phyloP scores from a whole-genome alignment of 768 basidiomycete genomes.

The Psilocybe tampanensis region DNA sequence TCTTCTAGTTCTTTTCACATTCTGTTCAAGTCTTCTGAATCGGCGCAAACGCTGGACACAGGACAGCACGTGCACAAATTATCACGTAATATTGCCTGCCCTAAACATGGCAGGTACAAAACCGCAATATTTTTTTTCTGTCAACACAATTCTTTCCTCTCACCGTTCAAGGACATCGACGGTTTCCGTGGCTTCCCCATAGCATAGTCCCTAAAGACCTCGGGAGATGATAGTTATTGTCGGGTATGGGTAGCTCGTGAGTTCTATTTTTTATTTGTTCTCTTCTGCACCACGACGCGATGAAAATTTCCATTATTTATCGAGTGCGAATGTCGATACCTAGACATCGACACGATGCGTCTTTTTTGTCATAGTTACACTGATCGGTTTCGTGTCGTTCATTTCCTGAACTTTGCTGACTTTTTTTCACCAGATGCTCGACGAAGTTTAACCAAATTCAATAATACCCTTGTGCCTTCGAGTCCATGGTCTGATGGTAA shows the following conservation, averaged over 20 bases:
- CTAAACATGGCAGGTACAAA: background rate
- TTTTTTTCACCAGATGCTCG: background rate
- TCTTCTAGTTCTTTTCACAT: too few species aligned
- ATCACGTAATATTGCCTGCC: background rate
- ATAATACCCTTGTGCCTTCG: background rate
- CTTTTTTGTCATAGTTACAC: slow-evolving; percentile 91
- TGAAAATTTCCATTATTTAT: slow-evolving; percentile 52
- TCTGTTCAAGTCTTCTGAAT: too few species aligned
- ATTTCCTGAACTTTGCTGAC: background rate
- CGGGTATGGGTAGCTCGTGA: background rate
- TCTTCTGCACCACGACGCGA: slow-evolving; percentile 42
- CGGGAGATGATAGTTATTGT: background rate
- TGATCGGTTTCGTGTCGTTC: slow-evolving; percentile 53
- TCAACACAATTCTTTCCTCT: background rate
- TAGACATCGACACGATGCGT: slow-evolving; percentile 56
- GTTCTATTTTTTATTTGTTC: background rate
- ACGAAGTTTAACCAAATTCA: background rate
- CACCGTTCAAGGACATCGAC: too few species aligned
- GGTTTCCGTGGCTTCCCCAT: too few species aligned
- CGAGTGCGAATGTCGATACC: slow-evolving; percentile 57
- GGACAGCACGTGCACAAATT: too few species aligned
- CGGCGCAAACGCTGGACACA: too few species aligned
- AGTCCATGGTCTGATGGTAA: background rate
- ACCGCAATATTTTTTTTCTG: background rate
- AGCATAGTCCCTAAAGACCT: too few species aligned